A percentile compares a stretch with the other conserved stretches of the same genome.
Evolutionary conservation across 2,329 filamentous ascomycete genomes (phyloP).

Genomic region (Penicillium sp.): DNA sequence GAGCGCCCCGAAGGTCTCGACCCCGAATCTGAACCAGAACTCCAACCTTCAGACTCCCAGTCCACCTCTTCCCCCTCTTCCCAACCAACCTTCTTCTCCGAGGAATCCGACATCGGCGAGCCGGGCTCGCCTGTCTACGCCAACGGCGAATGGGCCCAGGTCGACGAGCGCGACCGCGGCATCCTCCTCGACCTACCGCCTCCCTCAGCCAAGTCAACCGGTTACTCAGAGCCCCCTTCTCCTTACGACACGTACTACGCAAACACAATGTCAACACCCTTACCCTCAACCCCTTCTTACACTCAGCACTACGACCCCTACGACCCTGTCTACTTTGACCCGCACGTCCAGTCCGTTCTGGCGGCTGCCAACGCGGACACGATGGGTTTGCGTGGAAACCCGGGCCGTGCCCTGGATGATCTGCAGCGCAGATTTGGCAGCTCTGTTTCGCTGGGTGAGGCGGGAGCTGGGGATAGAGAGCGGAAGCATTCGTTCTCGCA

Average conservation of each 20-base stretch:
- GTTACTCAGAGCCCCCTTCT: constrained; percentile 3
- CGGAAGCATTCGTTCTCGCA: constrained; percentile 18
- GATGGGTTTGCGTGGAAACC: constrained; percentile 25
- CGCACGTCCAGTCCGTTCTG: constrained; percentile 28
- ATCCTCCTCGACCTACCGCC: constrained; percentile 19
- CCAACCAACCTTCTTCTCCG: constrained; percentile 23
- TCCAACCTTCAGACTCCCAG: constrained; percentile 6
- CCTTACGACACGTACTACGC: constrained; percentile 19
- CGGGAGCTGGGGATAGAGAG: constrained; percentile 1
- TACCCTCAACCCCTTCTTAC: constrained; percentile 1
- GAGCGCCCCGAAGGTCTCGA: constrained; percentile 26
- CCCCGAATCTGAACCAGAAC: constrained; percentile 11
- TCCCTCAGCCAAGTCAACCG: background rate
- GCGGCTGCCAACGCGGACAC: constrained; percentile 29
- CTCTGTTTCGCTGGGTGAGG: constrained; percentile 13
- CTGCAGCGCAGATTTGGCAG: constrained; percentile 25
- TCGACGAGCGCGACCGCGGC: constrained; percentile 30
- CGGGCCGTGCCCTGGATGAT: constrained; percentile 24
- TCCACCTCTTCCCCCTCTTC: constrained; percentile 23
- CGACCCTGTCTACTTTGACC: constrained; percentile 25
- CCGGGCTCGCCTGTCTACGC: constrained; percentile 34
- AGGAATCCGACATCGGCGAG: constrained; percentile 35
- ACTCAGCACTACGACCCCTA: constrained; percentile 20
- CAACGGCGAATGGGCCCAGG: constrained; percentile 28
- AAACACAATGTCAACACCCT: constrained; percentile 16